Evolutionary conservation across 805 yeast species (phyloP), one percentile per base, ranked within the genome.

Genomic region (Candida railenensis): DNA sequence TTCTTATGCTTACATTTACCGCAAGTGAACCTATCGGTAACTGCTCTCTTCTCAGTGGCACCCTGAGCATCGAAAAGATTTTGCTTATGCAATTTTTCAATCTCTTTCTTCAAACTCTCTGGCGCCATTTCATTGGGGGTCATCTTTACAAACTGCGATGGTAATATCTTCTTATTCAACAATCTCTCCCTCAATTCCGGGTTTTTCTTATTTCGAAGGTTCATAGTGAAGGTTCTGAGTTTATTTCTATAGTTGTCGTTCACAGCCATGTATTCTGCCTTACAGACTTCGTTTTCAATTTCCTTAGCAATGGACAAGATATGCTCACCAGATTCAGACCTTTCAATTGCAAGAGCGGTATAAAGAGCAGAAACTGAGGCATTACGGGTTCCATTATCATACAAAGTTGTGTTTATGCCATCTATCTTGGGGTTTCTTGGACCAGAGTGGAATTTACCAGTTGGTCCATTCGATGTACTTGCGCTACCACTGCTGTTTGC

Each of bases 1-100:
- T 89, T 90, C 77, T 91, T 90, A 65, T 90, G 92, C 69, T 92
- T 94, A 80, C 99, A 94, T 67, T 92, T 94, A 43, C 98, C 97
- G 70, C 99, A 94, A 1, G 96, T 86, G 66, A 94, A 94, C 66
- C 98, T 78, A 66, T 92, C 98, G 5, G 99, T 94, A 34, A 89
- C 90, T 1, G 98, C 96, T 57, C 97, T 80, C 73, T 90, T 89
- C 58, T 92, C 94, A 4, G 89, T 90, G 4, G 99, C 98, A 57
- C 97, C 97, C 69, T 89, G 97, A 2, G 99, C 99, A 62, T 92
- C 96, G 67, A 87, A 92, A 62, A 94, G 74, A 66, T 94, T 94
- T 66, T 89, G 87, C 63, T 87, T 85, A 59, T 88, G 89, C 56
- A 94, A 78, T 58, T 86, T 83, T 58, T 89, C 95, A 54, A 91